phyloP scores from a whole-genome alignment of 2,329 filamentous ascomycete genomes.

The Alternaria tenuissima region DNA sequence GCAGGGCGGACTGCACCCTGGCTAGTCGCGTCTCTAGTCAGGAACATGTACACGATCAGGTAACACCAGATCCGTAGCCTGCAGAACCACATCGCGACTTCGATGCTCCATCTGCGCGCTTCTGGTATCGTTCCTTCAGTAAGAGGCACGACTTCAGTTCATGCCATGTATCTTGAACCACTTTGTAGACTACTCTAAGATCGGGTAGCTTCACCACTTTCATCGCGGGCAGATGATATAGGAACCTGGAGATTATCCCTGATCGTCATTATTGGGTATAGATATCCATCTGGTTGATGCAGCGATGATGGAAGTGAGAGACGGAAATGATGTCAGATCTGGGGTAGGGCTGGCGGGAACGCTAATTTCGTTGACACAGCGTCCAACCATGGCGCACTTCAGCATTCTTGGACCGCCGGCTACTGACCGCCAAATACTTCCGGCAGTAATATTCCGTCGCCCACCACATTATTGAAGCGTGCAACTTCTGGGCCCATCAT shows the following conservation, averaged over 20 bases:
- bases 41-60: not conserved
- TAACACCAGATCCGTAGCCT: not conserved
- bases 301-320: not conserved
- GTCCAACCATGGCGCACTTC: constrained; percentile 5
- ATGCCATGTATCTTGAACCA: not conserved
- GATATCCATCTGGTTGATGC: not conserved
- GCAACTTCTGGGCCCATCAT: constrained; percentile 55
- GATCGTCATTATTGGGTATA: not conserved
- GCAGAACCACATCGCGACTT: not conserved
- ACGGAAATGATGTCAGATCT: not conserved
- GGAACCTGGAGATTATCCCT: not conserved
- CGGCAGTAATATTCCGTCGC: constrained; percentile 19
- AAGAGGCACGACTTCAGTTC: not conserved
- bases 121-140: not conserved
- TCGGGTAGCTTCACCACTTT: not conserved
- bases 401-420: constrained; percentile 9
- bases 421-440: constrained; percentile 19
- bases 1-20: not conserved
- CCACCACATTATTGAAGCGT: constrained; percentile 12
- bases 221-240: not conserved
- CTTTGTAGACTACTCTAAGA: not conserved
- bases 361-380: not conserved
- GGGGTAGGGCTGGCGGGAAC: not conserved
- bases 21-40: not conserved
- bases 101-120: not conserved